Conservation (phyloP, 1,139 yeast genomes). For the Suhomyces maxii region DNA sequence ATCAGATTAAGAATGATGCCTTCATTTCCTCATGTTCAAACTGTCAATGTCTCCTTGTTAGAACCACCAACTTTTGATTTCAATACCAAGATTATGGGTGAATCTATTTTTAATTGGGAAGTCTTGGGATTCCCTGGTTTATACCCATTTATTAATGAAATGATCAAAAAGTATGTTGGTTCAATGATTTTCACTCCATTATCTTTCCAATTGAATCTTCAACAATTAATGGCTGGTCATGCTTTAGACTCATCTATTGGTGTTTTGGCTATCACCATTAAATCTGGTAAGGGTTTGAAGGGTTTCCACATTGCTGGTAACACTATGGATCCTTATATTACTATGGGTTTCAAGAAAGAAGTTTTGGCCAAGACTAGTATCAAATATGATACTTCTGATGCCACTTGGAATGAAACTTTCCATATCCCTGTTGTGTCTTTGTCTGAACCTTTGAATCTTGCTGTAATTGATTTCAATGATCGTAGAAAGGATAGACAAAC, state of each 20-base stretch:
- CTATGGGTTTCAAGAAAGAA: constrained; percentile 60
- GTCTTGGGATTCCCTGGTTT: constrained; percentile 84
- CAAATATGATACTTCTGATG: constrained; percentile 63
- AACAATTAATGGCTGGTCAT: constrained; percentile 85
- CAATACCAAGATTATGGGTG: constrained; percentile 71
- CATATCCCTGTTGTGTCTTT: constrained; percentile 70
- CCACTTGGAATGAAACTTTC: constrained; percentile 82
- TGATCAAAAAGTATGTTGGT: constrained; percentile 83
- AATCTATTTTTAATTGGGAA: constrained; percentile 83
- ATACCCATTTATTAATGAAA: constrained; percentile 73
- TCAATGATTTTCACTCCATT: constrained; percentile 86
- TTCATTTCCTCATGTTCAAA: constrained; percentile 88
- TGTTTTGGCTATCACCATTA: constrained; percentile 68
- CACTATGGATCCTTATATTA: constrained; percentile 86
- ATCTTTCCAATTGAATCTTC: constrained; percentile 87
- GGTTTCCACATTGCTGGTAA: constrained; percentile 71
- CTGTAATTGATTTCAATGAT: constrained; percentile 73
- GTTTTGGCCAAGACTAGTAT: constrained; percentile 66
- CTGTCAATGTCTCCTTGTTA: constrained; percentile 78
- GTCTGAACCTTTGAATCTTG: constrained; percentile 75
- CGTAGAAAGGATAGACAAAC: constrained; percentile 75
- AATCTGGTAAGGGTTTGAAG: constrained; percentile 65
- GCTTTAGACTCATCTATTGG: constrained; percentile 83
- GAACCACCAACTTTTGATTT: constrained; percentile 90
- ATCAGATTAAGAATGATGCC: constrained; percentile 86